A percentile compares a stretch with the other conserved stretches of the same genome.
These are phyloP conservation scores for Fusarium sp. DNA, from an alignment of 2,329 filamentous ascomycete genomes.

Conservation along the genomic window DNA sequence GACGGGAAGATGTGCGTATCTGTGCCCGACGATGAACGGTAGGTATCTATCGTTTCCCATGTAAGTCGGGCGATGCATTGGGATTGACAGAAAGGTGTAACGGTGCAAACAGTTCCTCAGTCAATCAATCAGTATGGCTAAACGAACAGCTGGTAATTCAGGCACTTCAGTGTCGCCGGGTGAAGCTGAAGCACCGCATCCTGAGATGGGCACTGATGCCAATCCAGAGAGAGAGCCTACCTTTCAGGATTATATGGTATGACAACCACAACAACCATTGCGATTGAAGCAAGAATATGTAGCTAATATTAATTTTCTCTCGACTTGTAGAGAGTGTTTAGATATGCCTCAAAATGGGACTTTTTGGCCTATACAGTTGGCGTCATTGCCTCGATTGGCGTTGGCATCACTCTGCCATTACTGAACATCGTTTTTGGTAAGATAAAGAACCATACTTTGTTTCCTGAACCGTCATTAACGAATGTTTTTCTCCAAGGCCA, in stretches of 20 bases:
- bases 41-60: not conserved
- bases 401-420: conserved; percentile 46
- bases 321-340: conserved; percentile 1
- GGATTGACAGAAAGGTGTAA: not conserved
- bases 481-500: not conserved
- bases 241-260: conserved; percentile 11
- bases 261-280: not conserved
- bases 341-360: conserved; percentile 7
- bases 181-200: not conserved
- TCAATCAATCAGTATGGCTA: not conserved
- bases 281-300: not conserved
- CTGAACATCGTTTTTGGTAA: conserved; percentile 53
- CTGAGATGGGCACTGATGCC: not conserved
- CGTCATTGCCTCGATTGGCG: not conserved
- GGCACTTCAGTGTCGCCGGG: not conserved
- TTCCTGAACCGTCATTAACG: rapidly evolving
- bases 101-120: not conserved
- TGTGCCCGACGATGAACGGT: not conserved
- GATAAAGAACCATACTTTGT: rapidly evolving
- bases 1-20: not conserved
- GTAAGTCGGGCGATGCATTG: not conserved
- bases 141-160: not conserved
- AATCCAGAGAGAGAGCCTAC: not conserved
- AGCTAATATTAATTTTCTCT: not conserved
- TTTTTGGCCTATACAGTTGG: not conserved